Evolutionary conservation across 768 basidiomycete genomes (phyloP), one percentile per base, ranked within the genome.

Genomic region (Pluteus cervinus): DNA sequence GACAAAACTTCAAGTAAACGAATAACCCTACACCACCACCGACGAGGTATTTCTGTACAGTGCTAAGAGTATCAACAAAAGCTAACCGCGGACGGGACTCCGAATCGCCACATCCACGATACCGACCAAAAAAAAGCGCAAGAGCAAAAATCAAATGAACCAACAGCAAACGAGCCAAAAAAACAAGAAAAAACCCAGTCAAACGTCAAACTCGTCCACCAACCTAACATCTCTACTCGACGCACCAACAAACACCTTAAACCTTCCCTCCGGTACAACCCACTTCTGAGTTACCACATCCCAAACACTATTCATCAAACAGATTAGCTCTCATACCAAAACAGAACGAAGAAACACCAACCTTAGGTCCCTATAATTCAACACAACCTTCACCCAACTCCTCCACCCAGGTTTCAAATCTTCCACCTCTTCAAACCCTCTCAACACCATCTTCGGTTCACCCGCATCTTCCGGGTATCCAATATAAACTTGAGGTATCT

Each of bases 401-500:
- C 55, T 68, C 21, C 55, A 58, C 1, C 70, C 65, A 10, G 49
- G 50, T 11, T 44, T 55, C 14, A 75, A 46, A 14, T 48, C 14
- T 9, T 28, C 37, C 7, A 75, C 62, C 34, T 71, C 66, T 6
- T 74, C 69, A 40, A 77, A 76, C 11, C 72, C 73, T 46, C 70
- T 53, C 16, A 77, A 50, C n/a, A 75, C 66, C 43, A 57, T 68
- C 42, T 58, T 57, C 5, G 73, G 74, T 43, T 75, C 71, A 2
- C 65, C 66, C 10, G 69, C 67, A 15, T 51, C 43, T 2, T 55
- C 30, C 2, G 75, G 75, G 46, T 63, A 75, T 10, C 56, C 63
- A 15, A 77, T 54, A 41, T 77, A 77, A n/a, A 76, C 43, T 38
- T 76, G 75, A 5, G 73, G 66, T 25, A 69, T 73, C 53, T 76